Evolutionary conservation across 2,329 filamentous ascomycete species (phyloP).

Genomic region (Cordyceps javanica): DNA sequence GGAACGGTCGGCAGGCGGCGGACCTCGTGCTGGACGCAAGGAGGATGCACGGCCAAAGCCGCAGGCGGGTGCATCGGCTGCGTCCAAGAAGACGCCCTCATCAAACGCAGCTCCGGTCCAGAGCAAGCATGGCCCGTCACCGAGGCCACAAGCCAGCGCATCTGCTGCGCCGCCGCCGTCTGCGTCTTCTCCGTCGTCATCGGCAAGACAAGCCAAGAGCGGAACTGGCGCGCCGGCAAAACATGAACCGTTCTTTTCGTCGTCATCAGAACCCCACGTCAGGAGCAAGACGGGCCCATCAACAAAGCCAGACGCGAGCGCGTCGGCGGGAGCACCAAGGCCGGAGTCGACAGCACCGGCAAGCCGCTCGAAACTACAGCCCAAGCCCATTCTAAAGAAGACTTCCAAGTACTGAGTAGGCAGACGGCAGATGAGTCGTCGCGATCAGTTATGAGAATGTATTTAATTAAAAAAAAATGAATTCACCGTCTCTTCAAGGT

Average conservation of each 20-base stretch:
- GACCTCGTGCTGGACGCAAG: neutral
- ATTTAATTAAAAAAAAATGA: neutral
- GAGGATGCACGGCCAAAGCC: neutral
- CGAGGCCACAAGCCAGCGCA: neutral
- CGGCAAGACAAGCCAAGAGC: no score
- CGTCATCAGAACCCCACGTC: no score
- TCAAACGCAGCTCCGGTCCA: neutral
- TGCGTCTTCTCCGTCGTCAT: no score
- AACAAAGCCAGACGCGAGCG: neutral
- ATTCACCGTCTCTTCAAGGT: conserved; percentile 7
- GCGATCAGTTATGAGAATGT: neutral
- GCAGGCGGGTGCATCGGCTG: neutral
- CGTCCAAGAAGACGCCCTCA: no score
- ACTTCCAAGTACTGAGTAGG: neutral
- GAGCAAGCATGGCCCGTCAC: neutral
- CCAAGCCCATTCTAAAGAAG: conserved; percentile 10
- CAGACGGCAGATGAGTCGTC: neutral
- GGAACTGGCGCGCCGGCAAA: no score
- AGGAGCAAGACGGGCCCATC: neutral
- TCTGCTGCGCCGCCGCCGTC: neutral
- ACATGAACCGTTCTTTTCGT: no score
- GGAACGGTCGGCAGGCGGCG: neutral
- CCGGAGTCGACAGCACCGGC: neutral
- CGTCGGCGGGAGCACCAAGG: neutral
- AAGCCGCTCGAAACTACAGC: neutral